Base-by-base conservation (phyloP, 495 filamentous ascomycete genomes). In the Talaromyces borbonicus region DNA sequence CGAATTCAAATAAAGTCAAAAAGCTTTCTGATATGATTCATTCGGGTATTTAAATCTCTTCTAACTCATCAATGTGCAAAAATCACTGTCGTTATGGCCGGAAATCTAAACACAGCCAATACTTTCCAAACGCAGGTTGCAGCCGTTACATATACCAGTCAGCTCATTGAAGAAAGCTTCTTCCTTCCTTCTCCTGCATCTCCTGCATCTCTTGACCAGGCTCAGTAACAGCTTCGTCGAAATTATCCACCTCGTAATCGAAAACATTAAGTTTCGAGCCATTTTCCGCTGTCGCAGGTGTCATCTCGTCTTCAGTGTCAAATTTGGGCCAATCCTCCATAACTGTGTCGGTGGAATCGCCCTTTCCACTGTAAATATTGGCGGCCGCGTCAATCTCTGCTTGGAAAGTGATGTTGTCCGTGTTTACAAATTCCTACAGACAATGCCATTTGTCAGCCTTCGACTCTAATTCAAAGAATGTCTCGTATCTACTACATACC, bases 321-420 rank as follows among this genome's bases (percentile, higher is more conserved):
- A 41, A 16, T n/a, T 36, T 32, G 12, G 46, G 37, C 33, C 46
- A 48, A n/a, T 49, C 26, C 18, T 42, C 47, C 22, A 43, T 30
- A 22, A 33, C 19, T 19, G 37, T 18, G 14, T 42, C 35, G 26
- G 25, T 22, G 18, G 43, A 32, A 24, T 46, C 30, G 29, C 27
- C 19, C 5, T 41, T 39, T 15, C 27, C 47, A 8, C 35, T 24
- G 27, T 30, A 49, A 5, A 42, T 25, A 35, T 31, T 38, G 2
- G 16, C 46, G 6, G 53, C 56, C 26, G 57, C 51, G 8, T 58
- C 55, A 23, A 71, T 57, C 45, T 77, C 73, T 11, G 56, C 56
- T 16, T 62, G 57, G 43, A 76, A 76, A 23, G 57, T 57, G 26
- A 59, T 54, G 42, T 76, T 77, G 38, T 77, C 73, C 16, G 56